Evolutionary conservation across 2,329 filamentous ascomycete species (phyloP).

Genomic region (Aspergillus hiratsukae): DNA sequence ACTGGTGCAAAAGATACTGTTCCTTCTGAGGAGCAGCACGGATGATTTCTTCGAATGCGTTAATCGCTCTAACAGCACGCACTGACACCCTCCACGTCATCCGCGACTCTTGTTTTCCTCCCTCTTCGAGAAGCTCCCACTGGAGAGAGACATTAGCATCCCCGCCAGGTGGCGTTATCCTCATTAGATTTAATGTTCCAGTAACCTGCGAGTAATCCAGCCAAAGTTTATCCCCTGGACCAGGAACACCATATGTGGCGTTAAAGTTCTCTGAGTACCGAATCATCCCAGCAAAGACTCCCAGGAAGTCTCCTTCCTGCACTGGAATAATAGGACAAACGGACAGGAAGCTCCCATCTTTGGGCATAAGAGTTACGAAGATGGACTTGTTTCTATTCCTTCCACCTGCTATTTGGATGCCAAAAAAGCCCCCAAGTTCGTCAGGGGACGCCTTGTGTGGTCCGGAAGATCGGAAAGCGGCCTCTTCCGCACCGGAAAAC

Average conservation of each 20-base stretch:
- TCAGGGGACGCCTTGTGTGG: too few species aligned
- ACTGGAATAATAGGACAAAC: background rate
- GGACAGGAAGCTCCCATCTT: too few species aligned
- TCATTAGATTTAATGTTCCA: constrained; percentile 1
- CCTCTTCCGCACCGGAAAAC: too few species aligned
- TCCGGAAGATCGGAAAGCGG: too few species aligned
- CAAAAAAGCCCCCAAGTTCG: too few species aligned
- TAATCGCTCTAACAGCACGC: background rate
- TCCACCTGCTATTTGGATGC: too few species aligned
- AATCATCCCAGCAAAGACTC: background rate
- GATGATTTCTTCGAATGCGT: constrained; percentile 1
- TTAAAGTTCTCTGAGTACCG: background rate
- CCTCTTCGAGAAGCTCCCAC: constrained; percentile 7
- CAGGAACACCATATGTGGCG: constrained; percentile 1
- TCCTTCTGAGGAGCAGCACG: background rate
- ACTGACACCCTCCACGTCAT: constrained; percentile 3
- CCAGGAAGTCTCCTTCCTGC: background rate
- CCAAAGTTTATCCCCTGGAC: constrained; percentile 6
- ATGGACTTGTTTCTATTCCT: too few species aligned
- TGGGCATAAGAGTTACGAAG: too few species aligned
- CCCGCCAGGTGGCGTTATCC: background rate
- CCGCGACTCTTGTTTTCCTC: background rate
- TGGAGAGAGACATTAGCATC: constrained; percentile 6
- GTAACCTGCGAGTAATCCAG: constrained; percentile 8
- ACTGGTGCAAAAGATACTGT: background rate